phyloP scores from a whole-genome alignment of 2,329 filamentous ascomycete genomes.

The Fusarium abutilonis region DNA sequence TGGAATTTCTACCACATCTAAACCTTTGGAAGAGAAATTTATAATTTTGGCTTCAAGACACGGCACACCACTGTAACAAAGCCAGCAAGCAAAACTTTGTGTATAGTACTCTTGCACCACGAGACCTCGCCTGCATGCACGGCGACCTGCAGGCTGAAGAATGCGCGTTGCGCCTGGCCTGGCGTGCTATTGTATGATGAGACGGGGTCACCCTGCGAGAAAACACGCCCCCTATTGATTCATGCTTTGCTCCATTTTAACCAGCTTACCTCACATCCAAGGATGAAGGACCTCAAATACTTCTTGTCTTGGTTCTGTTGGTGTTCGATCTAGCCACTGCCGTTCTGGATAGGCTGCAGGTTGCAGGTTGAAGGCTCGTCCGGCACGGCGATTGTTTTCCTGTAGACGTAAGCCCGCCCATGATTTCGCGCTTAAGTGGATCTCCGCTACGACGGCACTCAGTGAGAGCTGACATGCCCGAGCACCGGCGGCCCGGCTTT shows the following conservation, averaged over 20 bases:
- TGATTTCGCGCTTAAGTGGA: slow-evolving; percentile 26
- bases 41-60: background rate
- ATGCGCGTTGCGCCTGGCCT: slow-evolving; percentile 39
- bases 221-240: slow-evolving; percentile 30
- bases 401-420: slow-evolving; percentile 13
- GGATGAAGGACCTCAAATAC: background rate
- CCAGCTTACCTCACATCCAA: slow-evolving; percentile 7
- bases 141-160: slow-evolving; percentile 45
- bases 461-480: slow-evolving; percentile 14
- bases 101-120: slow-evolving; percentile 40
- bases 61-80: background rate
- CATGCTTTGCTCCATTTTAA: slow-evolving; percentile 10
- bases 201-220: slow-evolving; percentile 37
- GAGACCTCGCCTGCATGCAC: slow-evolving; percentile 48
- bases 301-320: slow-evolving; percentile 22
- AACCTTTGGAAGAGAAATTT: background rate
- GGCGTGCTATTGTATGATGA: slow-evolving; percentile 33
- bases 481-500: slow-evolving; percentile 21
- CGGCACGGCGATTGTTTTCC: slow-evolving; percentile 21
- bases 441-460: slow-evolving; percentile 17
- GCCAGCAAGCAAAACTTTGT: slow-evolving; percentile 21
- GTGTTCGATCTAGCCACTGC: slow-evolving; percentile 29
- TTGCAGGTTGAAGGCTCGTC: slow-evolving; percentile 15
- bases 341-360: slow-evolving; percentile 8
- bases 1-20: background rate